Percentiles rank a stretch among this genome's conserved stretches.
Evolutionary conservation across 306 rosid species (phyloP).

Genomic region (barrel medic (Medicago truncatula)): DNA sequence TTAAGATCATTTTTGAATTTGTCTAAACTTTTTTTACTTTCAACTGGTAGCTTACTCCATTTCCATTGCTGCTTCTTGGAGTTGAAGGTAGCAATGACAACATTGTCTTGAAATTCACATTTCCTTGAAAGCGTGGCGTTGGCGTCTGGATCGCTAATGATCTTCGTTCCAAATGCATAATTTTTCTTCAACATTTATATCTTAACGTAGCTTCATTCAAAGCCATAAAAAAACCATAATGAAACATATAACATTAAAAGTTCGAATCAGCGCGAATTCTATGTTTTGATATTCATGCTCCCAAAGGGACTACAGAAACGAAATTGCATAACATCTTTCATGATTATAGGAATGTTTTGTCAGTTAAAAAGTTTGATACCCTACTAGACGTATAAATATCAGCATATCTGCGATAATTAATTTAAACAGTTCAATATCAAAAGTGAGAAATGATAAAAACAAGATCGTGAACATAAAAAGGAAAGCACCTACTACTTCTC

Average conservation of each 20-base stretch:
- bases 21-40: too few species aligned
- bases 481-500: constrained; percentile 82
- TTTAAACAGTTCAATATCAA: constrained; percentile 10
- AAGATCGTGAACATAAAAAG: constrained; percentile 30
- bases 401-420: constrained; percentile 73
- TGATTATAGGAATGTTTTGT: background rate
- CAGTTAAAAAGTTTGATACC: constrained; percentile 86
- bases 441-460: constrained; percentile 5
- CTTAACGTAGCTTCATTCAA: background rate
- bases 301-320: background rate
- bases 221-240: background rate
- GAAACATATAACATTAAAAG: background rate
- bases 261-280: background rate
- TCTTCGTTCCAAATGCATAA: background rate
- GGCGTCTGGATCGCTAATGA: background rate
- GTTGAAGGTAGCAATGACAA: background rate
- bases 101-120: background rate
- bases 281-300: background rate
- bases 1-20: too few species aligned
- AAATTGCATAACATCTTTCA: background rate
- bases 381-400: constrained; percentile 98
- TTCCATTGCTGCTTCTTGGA: background rate
- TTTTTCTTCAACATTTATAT: background rate
- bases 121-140: background rate
- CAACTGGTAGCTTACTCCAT: too few species aligned